Base-by-base conservation (phyloP, 371 early-diverging fungal species). In the Saksenaea vasiformis region DNA sequence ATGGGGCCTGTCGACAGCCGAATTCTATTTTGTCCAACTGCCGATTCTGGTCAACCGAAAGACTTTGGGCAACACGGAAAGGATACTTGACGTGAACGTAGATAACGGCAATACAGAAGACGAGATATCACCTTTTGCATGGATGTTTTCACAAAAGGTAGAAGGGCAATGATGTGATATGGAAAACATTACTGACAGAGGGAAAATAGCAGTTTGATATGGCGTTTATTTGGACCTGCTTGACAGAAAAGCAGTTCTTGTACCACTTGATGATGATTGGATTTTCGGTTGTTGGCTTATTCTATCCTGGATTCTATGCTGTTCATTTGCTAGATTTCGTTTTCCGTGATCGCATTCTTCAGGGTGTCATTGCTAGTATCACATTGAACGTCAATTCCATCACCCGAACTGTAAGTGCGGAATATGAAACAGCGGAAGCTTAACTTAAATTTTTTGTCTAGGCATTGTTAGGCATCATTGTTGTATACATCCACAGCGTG, bases 331-430 rank as follows among this genome's bases (percentile, higher is more conserved):
- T 86, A n/a, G 86, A 86, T 54, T 84, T 84, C 67, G 71, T 83
- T n/a, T 86, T 79, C 66, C 69, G 86, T 14, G 86, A 86, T 65
- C 77, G 78, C 31, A 78, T 83, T 11, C 58, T 86, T 28, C 86
- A 86, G 56, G 86, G 84, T n/a, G 86, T 86, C 57, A 84, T 86
- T 61, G 70, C 80, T 2, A 81, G 82, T 58, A 79, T 86, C 14
- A 84, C 86, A 3, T 43, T 86, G 53, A 86, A 86, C 59, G 72
- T 79, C 31, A 77, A 69, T 54, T 84, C 86, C 0, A 74, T 86
- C 17, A 72, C 83, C 19, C 69, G 79, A 57, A 86, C 86, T 14
- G 78, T 72, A 72, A 60, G 65, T 37, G 2, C 19, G 34, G 28
- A 35, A 11, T 44, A 47, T 14, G 56, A 44, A 31, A 22, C 10